Percentiles rank a stretch among this genome's conserved stretches.
Evolutionary conservation across 495 filamentous ascomycete species (phyloP).

Genomic region (Bryoglossum gracile): DNA sequence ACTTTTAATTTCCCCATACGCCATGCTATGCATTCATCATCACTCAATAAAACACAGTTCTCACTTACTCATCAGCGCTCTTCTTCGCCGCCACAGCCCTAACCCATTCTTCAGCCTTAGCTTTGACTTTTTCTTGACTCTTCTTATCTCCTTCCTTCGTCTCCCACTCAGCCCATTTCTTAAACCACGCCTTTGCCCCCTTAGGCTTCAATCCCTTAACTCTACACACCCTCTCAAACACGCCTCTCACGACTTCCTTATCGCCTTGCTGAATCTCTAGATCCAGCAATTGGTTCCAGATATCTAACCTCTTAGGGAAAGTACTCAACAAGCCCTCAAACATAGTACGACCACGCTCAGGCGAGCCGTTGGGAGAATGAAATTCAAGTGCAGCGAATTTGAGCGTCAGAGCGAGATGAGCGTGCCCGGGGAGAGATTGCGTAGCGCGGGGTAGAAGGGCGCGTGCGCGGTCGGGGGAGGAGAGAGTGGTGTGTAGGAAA

Average conservation of each 20-base stretch:
- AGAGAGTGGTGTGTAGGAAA: slow-evolving; percentile 70
- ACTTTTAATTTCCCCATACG: too few relatives aligned
- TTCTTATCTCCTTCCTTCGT: slow-evolving; percentile 64
- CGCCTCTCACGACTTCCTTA: slow-evolving; percentile 54
- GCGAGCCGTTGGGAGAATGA: slow-evolving; percentile 70
- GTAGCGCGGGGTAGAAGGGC: slow-evolving; percentile 77
- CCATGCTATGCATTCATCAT: too few relatives aligned
- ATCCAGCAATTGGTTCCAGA: slow-evolving; percentile 88
- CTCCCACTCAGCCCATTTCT: slow-evolving; percentile 77
- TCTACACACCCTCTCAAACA: slow-evolving; percentile 73
- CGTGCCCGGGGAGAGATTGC: slow-evolving; percentile 66
- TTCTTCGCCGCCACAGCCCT: slow-evolving; percentile 10
- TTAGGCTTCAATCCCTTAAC: slow-evolving; percentile 63
- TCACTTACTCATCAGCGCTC: background rate
- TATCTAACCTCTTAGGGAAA: slow-evolving; percentile 80
- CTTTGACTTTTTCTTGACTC: slow-evolving; percentile 63
- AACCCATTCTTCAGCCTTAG: slow-evolving; percentile 61
- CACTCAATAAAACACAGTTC: too few relatives aligned
- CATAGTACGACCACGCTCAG: slow-evolving; percentile 87
- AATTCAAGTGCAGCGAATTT: slow-evolving; percentile 92
- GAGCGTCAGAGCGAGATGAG: slow-evolving; percentile 69
- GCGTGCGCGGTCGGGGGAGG: slow-evolving; percentile 65
- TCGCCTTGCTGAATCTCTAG: slow-evolving; percentile 64
- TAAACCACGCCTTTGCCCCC: slow-evolving; percentile 74
- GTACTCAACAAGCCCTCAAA: slow-evolving; percentile 81